Evolutionary conservation across 352 stramenopile species (phyloP).

Genomic region (Lagenidium sp.): DNA sequence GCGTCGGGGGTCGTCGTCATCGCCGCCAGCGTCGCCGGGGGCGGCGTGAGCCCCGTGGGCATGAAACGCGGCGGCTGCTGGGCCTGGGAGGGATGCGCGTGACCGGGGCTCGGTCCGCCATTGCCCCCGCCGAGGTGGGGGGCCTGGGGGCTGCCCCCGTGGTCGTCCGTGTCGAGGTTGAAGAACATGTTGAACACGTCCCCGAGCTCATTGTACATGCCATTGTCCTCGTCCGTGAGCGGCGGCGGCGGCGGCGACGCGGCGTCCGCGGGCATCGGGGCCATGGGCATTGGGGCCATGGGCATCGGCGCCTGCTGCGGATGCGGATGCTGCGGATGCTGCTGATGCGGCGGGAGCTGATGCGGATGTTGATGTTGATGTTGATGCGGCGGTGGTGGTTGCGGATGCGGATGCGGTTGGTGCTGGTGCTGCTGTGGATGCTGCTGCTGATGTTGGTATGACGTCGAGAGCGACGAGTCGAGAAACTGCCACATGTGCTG

Average conservation of each 20-base stretch:
- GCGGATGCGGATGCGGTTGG: slow-evolving; percentile 10
- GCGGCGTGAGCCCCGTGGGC: background rate
- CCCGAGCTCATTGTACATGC: slow-evolving; percentile 56
- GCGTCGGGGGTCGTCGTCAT: background rate
- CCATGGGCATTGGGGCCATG: no score
- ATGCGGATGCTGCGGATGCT: background rate
- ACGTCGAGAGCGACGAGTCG: slow-evolving; percentile 29
- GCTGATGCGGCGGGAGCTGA: slow-evolving; percentile 7
- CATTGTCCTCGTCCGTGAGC: slow-evolving; percentile 32
- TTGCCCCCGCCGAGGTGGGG: no score
- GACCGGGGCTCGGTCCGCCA: no score
- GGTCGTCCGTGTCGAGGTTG: slow-evolving; percentile 40
- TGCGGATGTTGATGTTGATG: slow-evolving; percentile 7
- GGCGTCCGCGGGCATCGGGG: slow-evolving; percentile 7
- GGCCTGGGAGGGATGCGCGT: background rate
- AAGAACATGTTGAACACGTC: slow-evolving; percentile 75
- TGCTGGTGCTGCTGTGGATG: slow-evolving; percentile 8
- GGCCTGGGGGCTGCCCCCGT: slow-evolving; percentile 22
- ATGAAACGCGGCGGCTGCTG: background rate
- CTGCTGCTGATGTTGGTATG: slow-evolving; percentile 2
- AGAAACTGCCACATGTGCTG: slow-evolving; percentile 57
- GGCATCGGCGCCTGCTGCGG: background rate
- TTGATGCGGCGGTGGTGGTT: slow-evolving; percentile 2
- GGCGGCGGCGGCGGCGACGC: slow-evolving; percentile 17
- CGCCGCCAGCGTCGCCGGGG: background rate